phyloP scores from a whole-genome alignment of 2,329 filamentous ascomycete species.

The Monilinia fructigena region DNA sequence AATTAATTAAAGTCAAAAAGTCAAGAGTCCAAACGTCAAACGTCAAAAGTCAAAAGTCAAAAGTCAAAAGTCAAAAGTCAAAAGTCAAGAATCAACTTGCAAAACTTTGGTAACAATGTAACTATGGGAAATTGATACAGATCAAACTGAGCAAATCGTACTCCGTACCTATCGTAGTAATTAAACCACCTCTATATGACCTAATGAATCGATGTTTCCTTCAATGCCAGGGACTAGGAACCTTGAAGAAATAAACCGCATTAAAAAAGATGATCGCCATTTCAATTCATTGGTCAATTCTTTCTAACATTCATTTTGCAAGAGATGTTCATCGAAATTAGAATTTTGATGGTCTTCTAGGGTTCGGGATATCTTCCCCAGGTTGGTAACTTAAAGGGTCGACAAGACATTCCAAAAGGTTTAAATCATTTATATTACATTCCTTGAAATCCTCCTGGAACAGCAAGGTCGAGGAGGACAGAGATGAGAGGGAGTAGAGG shows the following conservation, averaged over 20 bases:
- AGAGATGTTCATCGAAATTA: background rate
- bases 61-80: too few relatives aligned
- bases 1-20: too few relatives aligned
- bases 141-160: background rate
- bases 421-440: constrained; percentile 9
- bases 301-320: background rate
- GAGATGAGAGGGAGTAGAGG: background rate
- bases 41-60: too few relatives aligned
- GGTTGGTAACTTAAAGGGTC: background rate
- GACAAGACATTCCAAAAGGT: constrained; percentile 3
- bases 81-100: too few relatives aligned
- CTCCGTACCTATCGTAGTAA: too few relatives aligned
- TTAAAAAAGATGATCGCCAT: background rate
- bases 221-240: too few relatives aligned
- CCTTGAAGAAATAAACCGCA: background rate
- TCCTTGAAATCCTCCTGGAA: constrained; percentile 12
- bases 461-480: background rate
- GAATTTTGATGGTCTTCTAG: too few relatives aligned
- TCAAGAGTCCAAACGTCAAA: too few relatives aligned
- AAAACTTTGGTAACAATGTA: too few relatives aligned
- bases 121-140: background rate
- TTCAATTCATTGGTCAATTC: background rate
- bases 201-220: background rate
- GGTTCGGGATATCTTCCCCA: constrained; percentile 5
- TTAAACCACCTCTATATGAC: too few relatives aligned